Conservation (phyloP, 2,329 filamentous ascomycete genomes). For the Xylariaceae sp. region DNA sequence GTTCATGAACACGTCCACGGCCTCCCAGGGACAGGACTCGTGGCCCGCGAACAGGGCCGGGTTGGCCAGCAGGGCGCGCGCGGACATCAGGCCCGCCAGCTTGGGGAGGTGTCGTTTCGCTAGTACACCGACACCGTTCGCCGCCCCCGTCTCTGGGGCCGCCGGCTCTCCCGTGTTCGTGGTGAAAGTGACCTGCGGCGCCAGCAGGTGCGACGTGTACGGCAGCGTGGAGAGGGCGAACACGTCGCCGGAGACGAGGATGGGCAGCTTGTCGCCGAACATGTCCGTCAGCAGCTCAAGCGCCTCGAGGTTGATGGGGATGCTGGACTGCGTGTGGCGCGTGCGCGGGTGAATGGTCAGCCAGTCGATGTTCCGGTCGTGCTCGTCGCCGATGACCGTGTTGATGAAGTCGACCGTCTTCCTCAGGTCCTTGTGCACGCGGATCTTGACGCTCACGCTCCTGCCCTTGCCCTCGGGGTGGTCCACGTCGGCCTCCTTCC, state of each 20-base stretch:
- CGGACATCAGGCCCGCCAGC: slow-evolving; percentile 63
- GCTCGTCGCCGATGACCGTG: slow-evolving; percentile 51
- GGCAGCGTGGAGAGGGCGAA: slow-evolving; percentile 51
- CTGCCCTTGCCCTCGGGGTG: slow-evolving; percentile 36
- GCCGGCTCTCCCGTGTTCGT: no score
- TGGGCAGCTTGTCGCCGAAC: slow-evolving; percentile 51
- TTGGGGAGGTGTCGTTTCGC: slow-evolving; percentile 37
- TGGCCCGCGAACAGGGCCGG: slow-evolving; percentile 59
- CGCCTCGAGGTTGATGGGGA: slow-evolving; percentile 56
- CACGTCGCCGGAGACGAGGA: slow-evolving; percentile 65
- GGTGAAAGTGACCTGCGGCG: slow-evolving; percentile 23
- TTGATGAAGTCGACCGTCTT: slow-evolving; percentile 58
- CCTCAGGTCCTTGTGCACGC: slow-evolving; percentile 59
- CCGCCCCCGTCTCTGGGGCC: no score
- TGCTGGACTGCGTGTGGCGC: slow-evolving; percentile 53
- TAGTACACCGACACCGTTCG: slow-evolving; percentile 8
- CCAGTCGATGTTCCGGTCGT: slow-evolving; percentile 54
- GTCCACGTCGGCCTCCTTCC: slow-evolving; percentile 19
- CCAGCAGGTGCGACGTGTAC: slow-evolving; percentile 34
- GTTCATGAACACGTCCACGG: slow-evolving; percentile 57
- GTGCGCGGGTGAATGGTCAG: slow-evolving; percentile 66
- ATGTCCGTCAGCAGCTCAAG: slow-evolving; percentile 50
- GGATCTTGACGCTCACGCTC: slow-evolving; percentile 65
- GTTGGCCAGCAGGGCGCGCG: slow-evolving; percentile 61
- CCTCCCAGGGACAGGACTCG: slow-evolving; percentile 54